phyloP scores from a whole-genome alignment of 73 alveolate species.

The Paramecium octaurelia region DNA sequence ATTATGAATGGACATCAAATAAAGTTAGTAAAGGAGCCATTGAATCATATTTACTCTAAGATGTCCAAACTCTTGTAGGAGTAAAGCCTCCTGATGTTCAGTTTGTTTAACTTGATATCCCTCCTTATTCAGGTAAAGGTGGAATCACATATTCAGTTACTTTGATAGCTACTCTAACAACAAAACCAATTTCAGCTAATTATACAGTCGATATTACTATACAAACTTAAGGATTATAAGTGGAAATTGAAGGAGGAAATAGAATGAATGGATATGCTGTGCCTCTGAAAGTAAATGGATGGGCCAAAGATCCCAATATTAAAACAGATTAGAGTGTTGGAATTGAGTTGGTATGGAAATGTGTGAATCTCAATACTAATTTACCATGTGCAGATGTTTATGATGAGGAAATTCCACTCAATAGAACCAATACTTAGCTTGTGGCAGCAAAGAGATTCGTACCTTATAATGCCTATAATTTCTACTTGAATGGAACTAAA shows the following conservation, averaged over 20 bases:
- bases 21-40: not conserved
- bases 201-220: not conserved
- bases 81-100: not conserved
- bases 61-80: not conserved
- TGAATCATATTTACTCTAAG: not conserved
- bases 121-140: not conserved
- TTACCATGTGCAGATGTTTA: not conserved
- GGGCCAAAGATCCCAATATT: slow-evolving; percentile 4
- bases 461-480: not conserved
- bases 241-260: not conserved
- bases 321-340: not conserved
- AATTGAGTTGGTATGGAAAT: not conserved
- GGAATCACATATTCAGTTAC: not conserved
- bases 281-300: not conserved
- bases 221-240: not conserved
- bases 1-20: not conserved
- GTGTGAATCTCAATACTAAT: not conserved
- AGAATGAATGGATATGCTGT: slow-evolving; percentile 26
- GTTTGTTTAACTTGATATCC: not conserved
- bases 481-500: not conserved
- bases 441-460: not conserved
- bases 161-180: not conserved
- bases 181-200: not conserved
- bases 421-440: not conserved
- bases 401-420: not conserved